phyloP scores from a whole-genome alignment of 1,284 basidiomycete genomes.

The Mrakiaceae sp. region DNA sequence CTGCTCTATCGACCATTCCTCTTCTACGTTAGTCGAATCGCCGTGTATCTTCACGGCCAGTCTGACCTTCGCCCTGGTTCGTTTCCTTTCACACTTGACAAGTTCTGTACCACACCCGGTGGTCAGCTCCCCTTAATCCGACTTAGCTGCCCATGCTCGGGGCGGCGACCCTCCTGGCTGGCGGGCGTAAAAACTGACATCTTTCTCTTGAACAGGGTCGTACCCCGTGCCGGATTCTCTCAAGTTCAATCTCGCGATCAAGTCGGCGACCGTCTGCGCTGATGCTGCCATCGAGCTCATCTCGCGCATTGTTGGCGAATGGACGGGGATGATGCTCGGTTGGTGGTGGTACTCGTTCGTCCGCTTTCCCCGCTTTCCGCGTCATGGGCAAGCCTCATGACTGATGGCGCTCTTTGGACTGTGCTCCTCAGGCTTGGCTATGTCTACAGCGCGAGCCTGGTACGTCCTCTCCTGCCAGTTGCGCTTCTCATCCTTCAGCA shows the following conservation, averaged over 20 bases:
- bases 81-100: neutral
- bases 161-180: no score
- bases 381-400: neutral
- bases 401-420: neutral
- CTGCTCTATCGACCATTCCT: constrained; percentile 12
- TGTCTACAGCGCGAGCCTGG: constrained; percentile 4
- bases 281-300: constrained; percentile 12
- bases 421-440: neutral
- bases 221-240: constrained; percentile 20
- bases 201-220: constrained; percentile 7
- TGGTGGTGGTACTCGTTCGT: constrained; percentile 2
- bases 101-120: constrained; percentile 13
- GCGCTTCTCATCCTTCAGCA: neutral
- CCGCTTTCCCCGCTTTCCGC: neutral
- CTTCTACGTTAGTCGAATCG: constrained; percentile 2
- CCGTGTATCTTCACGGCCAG: neutral
- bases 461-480: neutral
- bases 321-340: constrained; percentile 6
- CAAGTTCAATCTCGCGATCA: constrained; percentile 17
- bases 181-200: no score
- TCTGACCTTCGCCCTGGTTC: neutral
- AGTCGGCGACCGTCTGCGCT: constrained; percentile 12
- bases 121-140: neutral
- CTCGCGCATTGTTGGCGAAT: neutral
- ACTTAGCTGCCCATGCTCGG: no score